Conservation (phyloP, 2,329 filamentous ascomycete species). For the Coniella vitis region DNA sequence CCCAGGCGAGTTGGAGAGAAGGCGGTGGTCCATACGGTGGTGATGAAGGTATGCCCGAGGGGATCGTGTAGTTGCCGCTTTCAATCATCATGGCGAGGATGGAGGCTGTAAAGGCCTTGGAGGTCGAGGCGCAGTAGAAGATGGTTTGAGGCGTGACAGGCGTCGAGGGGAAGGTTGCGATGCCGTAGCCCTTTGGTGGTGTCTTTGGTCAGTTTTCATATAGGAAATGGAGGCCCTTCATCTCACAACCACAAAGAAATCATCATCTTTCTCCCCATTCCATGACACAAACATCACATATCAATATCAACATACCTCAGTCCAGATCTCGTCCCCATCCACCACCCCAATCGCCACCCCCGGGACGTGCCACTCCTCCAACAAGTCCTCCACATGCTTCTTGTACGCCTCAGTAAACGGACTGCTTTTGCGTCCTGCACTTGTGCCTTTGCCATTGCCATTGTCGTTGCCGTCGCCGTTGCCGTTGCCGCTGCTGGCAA, state of each 20-base stretch:
- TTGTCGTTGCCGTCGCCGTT: background rate
- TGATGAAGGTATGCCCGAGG: constrained; percentile 18
- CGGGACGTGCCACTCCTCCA: constrained; percentile 39
- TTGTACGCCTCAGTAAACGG: constrained; percentile 16
- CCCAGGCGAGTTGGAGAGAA: constrained; percentile 37
- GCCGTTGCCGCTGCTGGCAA: too few species aligned
- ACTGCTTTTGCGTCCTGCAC: background rate
- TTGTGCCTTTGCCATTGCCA: background rate
- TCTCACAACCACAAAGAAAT: background rate
- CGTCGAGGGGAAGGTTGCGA: constrained; percentile 29
- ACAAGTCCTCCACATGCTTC: constrained; percentile 18
- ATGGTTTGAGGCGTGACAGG: constrained; percentile 40
- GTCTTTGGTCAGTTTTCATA: too few species aligned
- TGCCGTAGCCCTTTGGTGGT: constrained; percentile 35
- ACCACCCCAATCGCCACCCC: constrained; percentile 42
- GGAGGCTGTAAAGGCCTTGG: constrained; percentile 48
- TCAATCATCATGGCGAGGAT: constrained; percentile 40
- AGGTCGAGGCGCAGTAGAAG: constrained; percentile 47
- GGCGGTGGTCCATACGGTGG: too few species aligned
- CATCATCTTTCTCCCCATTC: background rate
- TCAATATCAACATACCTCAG: constrained; percentile 31
- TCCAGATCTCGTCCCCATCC: constrained; percentile 34
- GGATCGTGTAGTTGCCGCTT: constrained; percentile 28
- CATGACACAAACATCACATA: background rate
- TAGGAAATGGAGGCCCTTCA: too few species aligned